Evolutionary conservation across 2,329 filamentous ascomycete species (phyloP), one percentile per base, ranked within the genome.

Genomic region (Periglandula ipomoeae): DNA sequence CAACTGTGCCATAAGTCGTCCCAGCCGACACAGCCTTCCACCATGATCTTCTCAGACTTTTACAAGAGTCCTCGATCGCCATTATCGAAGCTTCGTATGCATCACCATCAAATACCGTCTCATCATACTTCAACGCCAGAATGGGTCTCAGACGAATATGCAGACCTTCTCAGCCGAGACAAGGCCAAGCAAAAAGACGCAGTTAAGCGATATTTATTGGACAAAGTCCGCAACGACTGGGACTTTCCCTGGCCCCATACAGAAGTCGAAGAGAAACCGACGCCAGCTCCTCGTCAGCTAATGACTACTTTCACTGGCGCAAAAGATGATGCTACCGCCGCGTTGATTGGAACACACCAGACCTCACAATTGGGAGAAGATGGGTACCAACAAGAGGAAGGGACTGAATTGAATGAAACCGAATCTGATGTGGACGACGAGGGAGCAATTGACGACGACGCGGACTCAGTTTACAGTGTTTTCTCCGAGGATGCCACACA

Each of bases 181-280:
- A 83, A 82, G 61, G 53, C 63, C 23, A 81, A 75, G 65, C 78
- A 82, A 56, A 84, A 83, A 59, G 77, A 81, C 37, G 81, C 81
- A 11, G 74, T 84, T 32, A 77, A 70, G 57, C 73, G 69, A 45
- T 77, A 75, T 55, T 65, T 85, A 1, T 63, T 67, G 3, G 69
- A 72, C 20, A 78, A 73, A 54, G 67, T 84, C 37, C 74, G 72
- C 52, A 72, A 71, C 52, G 79, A 83, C 58, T 85, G 81, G 81
- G 65, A 68, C 0, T 84, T 81, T 57, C 55, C 66, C 30, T 83
- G 79, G 79, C 75, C 77, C 1, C 68, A 65, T 10, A 24, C 40
- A 3, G n/a, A 19, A 9, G 11, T 24, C 6, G n/a, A 49, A 35
- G 22, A 26, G 22, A 19, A 34, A 20, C 2, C 26, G 13, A 27